These are phyloP conservation scores for Helotiales sp. DNA, from an alignment of 2,329 filamentous ascomycete genomes.

Conservation along the genomic window DNA sequence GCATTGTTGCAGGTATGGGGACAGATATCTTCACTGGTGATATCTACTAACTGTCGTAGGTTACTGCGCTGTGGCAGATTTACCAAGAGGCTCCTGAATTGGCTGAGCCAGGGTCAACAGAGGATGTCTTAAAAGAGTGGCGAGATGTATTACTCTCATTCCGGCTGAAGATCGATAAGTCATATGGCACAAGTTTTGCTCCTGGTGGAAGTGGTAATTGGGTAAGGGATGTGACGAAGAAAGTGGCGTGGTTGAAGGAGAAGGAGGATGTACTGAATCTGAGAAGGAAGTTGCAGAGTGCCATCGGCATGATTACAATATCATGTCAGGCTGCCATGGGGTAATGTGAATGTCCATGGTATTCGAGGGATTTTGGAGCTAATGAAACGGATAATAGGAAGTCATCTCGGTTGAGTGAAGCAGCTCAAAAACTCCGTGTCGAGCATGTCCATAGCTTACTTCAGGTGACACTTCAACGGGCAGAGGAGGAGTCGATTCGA, in stretches of 20 bases:
- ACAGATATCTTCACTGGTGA: too few species aligned
- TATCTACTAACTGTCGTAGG: too few species aligned
- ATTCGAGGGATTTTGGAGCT: neutral
- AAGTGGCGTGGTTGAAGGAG: conserved; percentile 10
- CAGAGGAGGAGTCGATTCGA: conserved; percentile 5
- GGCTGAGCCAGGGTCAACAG: neutral
- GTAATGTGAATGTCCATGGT: neutral
- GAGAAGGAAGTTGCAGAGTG: conserved; percentile 7
- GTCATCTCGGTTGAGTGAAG: conserved; percentile 1
- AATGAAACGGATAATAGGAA: conserved; percentile 1
- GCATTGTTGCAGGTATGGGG: conserved; percentile 12
- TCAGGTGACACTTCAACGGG: neutral
- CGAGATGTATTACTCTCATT: conserved; percentile 6
- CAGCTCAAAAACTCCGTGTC: neutral
- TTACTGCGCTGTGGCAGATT: neutral
- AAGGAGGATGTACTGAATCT: conserved; percentile 12
- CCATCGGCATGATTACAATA: conserved; percentile 5
- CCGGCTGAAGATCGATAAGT: conserved; percentile 8
- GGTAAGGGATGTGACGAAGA: conserved; percentile 9
- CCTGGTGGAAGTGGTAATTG: conserved; percentile 4
- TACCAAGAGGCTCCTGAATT: neutral
- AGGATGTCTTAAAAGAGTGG: conserved; percentile 5
- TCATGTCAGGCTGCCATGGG: conserved; percentile 3
- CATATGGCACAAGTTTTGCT: conserved; percentile 3
- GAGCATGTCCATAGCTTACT: conserved; percentile 1